Percentiles rank a stretch among this genome's conserved stretches.
phyloP scores from a whole-genome alignment of 2,329 filamentous ascomycete genomes.

The Fusarium luffae region DNA sequence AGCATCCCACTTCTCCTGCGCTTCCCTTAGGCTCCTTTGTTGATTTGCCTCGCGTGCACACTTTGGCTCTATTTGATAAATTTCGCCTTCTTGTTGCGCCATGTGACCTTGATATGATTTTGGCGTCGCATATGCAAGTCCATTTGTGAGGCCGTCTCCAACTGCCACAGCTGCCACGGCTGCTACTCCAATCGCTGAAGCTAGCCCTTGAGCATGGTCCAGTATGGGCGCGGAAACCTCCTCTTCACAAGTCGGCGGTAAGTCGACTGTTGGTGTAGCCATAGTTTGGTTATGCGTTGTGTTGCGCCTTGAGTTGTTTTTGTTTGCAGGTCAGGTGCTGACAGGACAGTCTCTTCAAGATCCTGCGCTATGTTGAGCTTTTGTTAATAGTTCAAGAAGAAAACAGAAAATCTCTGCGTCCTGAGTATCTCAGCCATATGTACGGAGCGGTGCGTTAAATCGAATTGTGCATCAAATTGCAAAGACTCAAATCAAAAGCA shows the following conservation, averaged over 20 bases:
- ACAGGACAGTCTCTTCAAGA: background rate
- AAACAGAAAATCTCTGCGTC: background rate
- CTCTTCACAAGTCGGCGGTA: constrained; percentile 42
- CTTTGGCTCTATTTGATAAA: constrained; percentile 3
- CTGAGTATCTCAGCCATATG: constrained; percentile 22
- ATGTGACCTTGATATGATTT: constrained; percentile 13
- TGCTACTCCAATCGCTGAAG: constrained; percentile 43
- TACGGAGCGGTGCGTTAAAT: constrained; percentile 9
- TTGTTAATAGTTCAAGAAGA: constrained; percentile 20
- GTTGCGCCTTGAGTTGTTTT: background rate
- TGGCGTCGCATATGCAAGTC: constrained; percentile 18
- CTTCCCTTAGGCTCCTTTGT: constrained; percentile 35
- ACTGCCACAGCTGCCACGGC: constrained; percentile 41
- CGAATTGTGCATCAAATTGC: constrained; percentile 6
- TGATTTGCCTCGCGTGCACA: constrained; percentile 31
- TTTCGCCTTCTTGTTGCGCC: constrained; percentile 7
- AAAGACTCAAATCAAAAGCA: constrained; percentile 1
- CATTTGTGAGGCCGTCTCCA: constrained; percentile 24
- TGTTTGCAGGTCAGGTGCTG: background rate
- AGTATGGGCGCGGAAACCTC: constrained; percentile 40
- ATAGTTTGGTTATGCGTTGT: constrained; percentile 9
- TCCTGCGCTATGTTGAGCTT: background rate
- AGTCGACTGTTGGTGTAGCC: constrained; percentile 44
- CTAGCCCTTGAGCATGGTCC: constrained; percentile 42
- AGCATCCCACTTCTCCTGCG: constrained; percentile 40